phyloP scores from a whole-genome alignment of 1,284 basidiomycete genomes.

The Termitomyces sp. region DNA sequence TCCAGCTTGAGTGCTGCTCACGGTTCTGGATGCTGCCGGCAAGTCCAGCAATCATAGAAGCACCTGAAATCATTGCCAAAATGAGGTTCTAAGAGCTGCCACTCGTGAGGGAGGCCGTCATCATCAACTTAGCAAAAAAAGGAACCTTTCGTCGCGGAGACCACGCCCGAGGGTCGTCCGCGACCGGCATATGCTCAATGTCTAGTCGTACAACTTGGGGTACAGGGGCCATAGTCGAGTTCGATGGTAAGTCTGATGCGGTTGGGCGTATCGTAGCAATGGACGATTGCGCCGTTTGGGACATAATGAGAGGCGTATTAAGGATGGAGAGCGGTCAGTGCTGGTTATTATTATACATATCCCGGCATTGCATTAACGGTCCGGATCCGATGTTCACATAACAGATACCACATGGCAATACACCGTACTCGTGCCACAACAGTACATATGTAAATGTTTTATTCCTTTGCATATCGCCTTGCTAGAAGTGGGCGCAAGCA shows the following conservation, averaged over 20 bases:
- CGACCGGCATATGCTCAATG: conserved; percentile 48
- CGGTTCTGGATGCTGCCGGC: conserved; percentile 67
- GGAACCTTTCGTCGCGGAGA: conserved; percentile 57
- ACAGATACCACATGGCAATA: background rate
- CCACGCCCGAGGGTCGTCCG: conserved; percentile 80
- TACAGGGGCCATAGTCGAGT: background rate
- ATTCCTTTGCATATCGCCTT: background rate
- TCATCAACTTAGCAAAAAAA: background rate
- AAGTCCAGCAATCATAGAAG: conserved; percentile 66
- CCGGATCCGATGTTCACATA: background rate
- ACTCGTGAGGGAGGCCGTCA: conserved; percentile 1
- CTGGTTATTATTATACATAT: conserved; percentile 8
- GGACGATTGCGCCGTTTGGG: conserved; percentile 10
- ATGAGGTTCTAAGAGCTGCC: conserved; percentile 41
- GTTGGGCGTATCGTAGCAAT: conserved; percentile 1
- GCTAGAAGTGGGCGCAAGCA: background rate
- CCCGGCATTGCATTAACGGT: background rate
- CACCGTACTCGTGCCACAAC: no score
- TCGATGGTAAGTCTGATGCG: background rate
- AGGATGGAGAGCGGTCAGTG: background rate
- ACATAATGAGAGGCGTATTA: background rate
- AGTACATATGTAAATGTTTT: background rate
- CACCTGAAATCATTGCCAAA: conserved; percentile 54
- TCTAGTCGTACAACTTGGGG: conserved; percentile 20
- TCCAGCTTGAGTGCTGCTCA: conserved; percentile 32